Base-by-base conservation (phyloP, 768 basidiomycete genomes). In the Suillus occidentalis region DNA sequence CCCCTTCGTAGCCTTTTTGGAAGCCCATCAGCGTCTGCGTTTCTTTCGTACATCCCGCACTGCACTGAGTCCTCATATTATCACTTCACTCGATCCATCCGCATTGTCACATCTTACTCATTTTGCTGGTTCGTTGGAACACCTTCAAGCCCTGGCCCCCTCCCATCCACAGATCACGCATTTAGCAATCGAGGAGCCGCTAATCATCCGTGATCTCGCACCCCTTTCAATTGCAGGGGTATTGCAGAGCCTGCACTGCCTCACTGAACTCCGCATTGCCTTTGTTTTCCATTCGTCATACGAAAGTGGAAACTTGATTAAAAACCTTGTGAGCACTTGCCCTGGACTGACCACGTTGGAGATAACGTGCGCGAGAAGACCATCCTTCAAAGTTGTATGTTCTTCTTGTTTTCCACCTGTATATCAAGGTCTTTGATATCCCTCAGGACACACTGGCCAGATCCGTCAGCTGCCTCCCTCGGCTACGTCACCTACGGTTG, bases 201-300 rank as follows among this genome's bases (percentile, higher is more conserved):
- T 92, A 65, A 77, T 84, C 57, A 85, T 90, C 1, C 85, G 89
- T 42, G 90, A 92, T 65, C 78, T 89, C 14, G 87, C 90, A 6
- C 85, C 87, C 0, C 80, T 88, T 22, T 79, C 85, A 6, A 80
- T 92, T 2, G 84, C 87, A 4, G 80, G 81, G 43, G 77, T 89
- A n/a, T 81, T 92, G 31, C 80, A 84, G 65, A 82, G 82, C 57
- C 70, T 92, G 25, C 81, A 82, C 22, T 79, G 79, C 6, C 81
- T 92, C 31, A 82, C 79, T 14, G 82, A 85, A 47, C 79, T 92
- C 63, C 86, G 83, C 61, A 84, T 92, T 50, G 79, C 85, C 18
- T 92, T 92, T 71, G 82, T 84, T 45, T 82, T 92, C 59, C 88
- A 91, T 70, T 87, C 87, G 2, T 86, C 87, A 70, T 91, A 91